Base-by-base conservation (phyloP, 1,139 yeast species). In the Neolecta irregularis region DNA sequence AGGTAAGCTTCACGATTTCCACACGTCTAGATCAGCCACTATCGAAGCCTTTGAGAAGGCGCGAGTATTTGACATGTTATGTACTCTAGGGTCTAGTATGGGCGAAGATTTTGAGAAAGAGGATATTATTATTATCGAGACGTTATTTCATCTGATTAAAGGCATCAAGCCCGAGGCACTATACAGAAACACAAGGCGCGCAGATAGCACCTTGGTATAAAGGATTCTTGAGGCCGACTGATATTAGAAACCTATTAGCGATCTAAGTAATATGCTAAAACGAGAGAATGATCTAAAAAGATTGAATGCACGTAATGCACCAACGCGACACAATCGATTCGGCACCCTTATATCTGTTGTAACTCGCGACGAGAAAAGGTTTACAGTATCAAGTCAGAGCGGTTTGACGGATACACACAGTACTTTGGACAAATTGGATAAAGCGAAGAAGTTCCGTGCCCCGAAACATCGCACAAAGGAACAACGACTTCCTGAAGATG, bases 331-430 rank as follows among this genome's bases (percentile, higher is more conserved):
- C 51, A 88, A 92, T 3, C 65, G 93, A 30, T 88, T 88, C 58
- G 98, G 98, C 1, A 74, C 96, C 0, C 60, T 85, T 45, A 55
- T 83, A 7, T 74, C 93, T 1, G 63, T 83, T 21, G 70, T 74
- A 41, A 66, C 71, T 19, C 62, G 65, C 9, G 69, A 67, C 38
- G 64, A 66, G 40, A 68, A 66, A 6, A 62, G 77, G 31, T 58
- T 79, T 19, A 70, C 80, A 11, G 70, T 81, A 0, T 72, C 93
- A 1, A 93, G 94, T 3, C 85, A 79, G 44, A 72, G 70, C 43
- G 80, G 75, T 2, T 51, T 77, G 6, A 49, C 61, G 11, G 61
- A 64, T 33, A 61, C 67, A 3, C 60, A 60, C 21, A 51, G 59
- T 16, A 60, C 80, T 0, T 56, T 80, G 35, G 64, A 65, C 13